Percentiles rank a stretch among this genome's conserved stretches.
These are phyloP conservation scores for Kwoniella dejecticola DNA, from an alignment of 768 basidiomycete species.

Conservation along the genomic window DNA sequence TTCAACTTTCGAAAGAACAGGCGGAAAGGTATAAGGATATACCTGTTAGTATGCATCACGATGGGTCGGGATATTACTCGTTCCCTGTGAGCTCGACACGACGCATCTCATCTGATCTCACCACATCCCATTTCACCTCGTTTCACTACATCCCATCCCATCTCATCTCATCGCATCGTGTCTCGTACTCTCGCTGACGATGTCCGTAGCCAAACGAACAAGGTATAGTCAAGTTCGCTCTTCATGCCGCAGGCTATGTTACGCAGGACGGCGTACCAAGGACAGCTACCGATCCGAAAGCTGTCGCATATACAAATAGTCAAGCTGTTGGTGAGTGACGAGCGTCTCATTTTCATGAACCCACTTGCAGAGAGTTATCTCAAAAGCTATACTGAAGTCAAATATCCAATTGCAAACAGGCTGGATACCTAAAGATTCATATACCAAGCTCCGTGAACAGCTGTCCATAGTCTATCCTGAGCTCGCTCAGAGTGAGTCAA, in stretches of 20 bases:
- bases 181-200: no score
- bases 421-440: conserved; percentile 27
- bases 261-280: conserved; percentile 23
- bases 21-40: conserved; percentile 23
- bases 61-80: conserved; percentile 22
- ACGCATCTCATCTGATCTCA: not conserved
- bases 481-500: conserved; percentile 18
- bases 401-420: conserved; percentile 4
- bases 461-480: conserved; percentile 18
- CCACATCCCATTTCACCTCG: not conserved
- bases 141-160: not conserved
- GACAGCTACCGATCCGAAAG: conserved; percentile 25
- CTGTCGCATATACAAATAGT: conserved; percentile 9
- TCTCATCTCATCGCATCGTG: no score
- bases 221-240: conserved; percentile 28
- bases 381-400: not conserved
- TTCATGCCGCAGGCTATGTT: conserved; percentile 25
- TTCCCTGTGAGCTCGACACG: conserved; percentile 27
- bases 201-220: conserved; percentile 25
- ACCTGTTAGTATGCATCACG: conserved; percentile 27
- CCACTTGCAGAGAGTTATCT: not conserved
- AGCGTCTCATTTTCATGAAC: no score
- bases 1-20: conserved; percentile 22
- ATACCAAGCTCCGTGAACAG: conserved; percentile 7
- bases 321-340: conserved; percentile 18